Base-by-base conservation (phyloP, 1,284 basidiomycete species). In the Pisolithus thermaeus region DNA sequence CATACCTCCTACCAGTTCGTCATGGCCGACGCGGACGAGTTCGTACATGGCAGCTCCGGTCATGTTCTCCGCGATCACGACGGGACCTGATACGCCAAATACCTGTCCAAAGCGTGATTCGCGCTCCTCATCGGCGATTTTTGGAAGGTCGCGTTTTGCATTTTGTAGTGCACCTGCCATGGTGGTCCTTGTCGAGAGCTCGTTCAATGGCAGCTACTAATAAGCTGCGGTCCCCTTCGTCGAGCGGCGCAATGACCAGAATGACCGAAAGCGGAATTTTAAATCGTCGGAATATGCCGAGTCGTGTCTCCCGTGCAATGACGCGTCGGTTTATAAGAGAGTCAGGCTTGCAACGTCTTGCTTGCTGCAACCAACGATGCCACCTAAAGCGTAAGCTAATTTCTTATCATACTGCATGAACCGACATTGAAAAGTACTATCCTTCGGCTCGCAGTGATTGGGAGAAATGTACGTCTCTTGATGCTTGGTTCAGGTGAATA, bases 1-100 rank as follows among this genome's bases (percentile, higher is more conserved):
- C 81, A 52, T 61, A 93, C 92, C 92, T 72, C 92, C 92, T 37
- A 96, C 92, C n/a, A 96, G 81, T 71, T 97, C 94, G 70, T 97
- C 92, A 67, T 97, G 95, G 3, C 94, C 95, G 49, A 97, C 94
- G 61, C 94, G 87, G 52, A 96, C 91, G 46, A 97, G 83, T 68
- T 97, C 94, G 73, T 97, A 96, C 94, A 97, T 97, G 52, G 93
- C 92, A 55, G 88, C 91, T 51, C 94, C 95, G 54, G 82, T 80
- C 93, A 97, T 96, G 72, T 93, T 93, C 78, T 96, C 92, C 55
- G 94, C 94, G 65, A 97, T 84, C 62, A 97, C 94, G 75, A 97
- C 94, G 54, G 94, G 94, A 49, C 94, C 94, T 44, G 94, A 97
- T 39, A 97, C 94, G 56, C 92, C 92, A 67, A 84, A 97, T 39